Evolutionary conservation across 116 monocot species (phyloP).

Genomic region (Posidonia oceanica): DNA sequence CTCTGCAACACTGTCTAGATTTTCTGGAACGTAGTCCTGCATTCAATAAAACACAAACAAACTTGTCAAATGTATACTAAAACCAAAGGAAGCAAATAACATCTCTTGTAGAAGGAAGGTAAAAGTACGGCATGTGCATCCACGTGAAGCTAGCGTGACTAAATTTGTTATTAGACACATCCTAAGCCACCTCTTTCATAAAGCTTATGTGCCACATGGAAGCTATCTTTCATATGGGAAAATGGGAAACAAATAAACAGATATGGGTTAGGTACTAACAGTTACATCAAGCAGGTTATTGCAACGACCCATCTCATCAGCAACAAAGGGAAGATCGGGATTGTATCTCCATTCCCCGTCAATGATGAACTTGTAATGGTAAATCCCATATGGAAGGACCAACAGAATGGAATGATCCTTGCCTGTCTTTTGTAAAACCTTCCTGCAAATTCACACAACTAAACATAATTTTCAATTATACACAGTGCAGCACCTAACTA

Average conservation of each 20-base stretch:
- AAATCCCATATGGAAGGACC: conserved; percentile 65
- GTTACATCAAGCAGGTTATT: conserved; percentile 67
- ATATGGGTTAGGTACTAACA: conserved; percentile 27
- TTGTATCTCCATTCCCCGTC: conserved; percentile 43
- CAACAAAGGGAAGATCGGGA: conserved; percentile 47
- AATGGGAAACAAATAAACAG: not conserved
- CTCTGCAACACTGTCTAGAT: conserved; percentile 51
- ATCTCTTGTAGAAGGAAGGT: too few species aligned
- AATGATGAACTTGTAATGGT: conserved; percentile 34
- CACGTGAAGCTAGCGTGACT: too few species aligned
- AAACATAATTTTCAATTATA: not conserved
- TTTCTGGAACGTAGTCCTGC: conserved; percentile 84
- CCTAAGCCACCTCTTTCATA: too few species aligned
- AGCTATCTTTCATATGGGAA: too few species aligned
- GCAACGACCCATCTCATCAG: conserved; percentile 38
- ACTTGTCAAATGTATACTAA: not conserved
- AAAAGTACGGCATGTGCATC: too few species aligned
- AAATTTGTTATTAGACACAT: too few species aligned
- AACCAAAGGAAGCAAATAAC: not conserved
- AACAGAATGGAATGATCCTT: conserved; percentile 73
- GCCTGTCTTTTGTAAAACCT: conserved; percentile 53
- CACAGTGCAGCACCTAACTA: too few species aligned
- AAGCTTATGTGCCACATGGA: too few species aligned
- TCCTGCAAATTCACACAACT: conserved; percentile 35
- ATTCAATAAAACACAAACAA: not conserved